Base-by-base conservation (phyloP, 1,284 basidiomycete species). In the Leccinum fallax region DNA sequence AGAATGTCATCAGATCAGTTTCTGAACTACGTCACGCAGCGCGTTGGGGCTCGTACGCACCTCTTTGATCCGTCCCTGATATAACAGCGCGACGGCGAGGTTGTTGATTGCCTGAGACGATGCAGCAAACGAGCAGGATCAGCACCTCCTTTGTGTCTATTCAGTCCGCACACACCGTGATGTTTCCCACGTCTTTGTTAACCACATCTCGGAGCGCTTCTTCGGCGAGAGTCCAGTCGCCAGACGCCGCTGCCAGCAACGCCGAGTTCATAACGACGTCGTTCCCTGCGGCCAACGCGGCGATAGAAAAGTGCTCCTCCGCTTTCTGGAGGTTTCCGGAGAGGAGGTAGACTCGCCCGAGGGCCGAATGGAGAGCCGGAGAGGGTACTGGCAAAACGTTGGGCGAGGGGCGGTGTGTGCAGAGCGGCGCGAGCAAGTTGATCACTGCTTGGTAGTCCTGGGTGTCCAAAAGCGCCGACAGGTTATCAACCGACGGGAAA, bases 281-380 rank as follows among this genome's bases (percentile, higher is more conserved):
- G 2, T 52, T 11, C 19, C 52, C 53, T 16, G 49, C 53, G 6
- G 62, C 59, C 0, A 64, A 70, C 15, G 76, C 76, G 2, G 79
- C 83, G 32, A 85, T 83, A 1, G 76, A 73, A 63, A 91, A 84
- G 66, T 89, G 85, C 48, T 77, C 70, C 36, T 78, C 74, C 2
- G 91, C 91, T 59, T 78, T 77, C 16, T 72, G 71, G 57, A 92
- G 67, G 69, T 90, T 78, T 10, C 92, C 92, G 2, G 82, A 80
- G 69, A 93, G 87, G 24, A 93, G 80, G 69, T 92, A 87, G 26
- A 92, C 83, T n/a, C 91, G 80, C 1, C 81, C 90, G 10, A 93
- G 77, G 13, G 89, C 83, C 9, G 88, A 86, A 53, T 83, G 83
- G 3, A 93, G 76, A 16, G 84, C 78, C 9, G 86, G 80, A 4